Evolutionary conservation across 2,329 filamentous ascomycete species (phyloP), one percentile per base, ranked within the genome.

Genomic region (Aspergillus pseudonomiae): DNA sequence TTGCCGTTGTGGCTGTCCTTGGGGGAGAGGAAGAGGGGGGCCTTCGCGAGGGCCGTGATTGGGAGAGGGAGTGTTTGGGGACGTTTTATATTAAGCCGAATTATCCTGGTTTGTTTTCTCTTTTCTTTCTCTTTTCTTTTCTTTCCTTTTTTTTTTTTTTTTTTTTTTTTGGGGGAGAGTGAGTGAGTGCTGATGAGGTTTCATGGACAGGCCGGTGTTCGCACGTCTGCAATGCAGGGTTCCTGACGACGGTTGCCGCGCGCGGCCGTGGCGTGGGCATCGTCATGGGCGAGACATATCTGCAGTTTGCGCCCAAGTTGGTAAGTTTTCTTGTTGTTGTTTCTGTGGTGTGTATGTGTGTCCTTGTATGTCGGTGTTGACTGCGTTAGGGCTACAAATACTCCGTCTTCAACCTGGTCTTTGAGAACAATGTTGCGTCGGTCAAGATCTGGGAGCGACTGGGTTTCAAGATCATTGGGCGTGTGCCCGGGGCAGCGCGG

Each of bases 51-150:
- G 75, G 67, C 0, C 66, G 73, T 57, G 68, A 78, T 46, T 79
- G 77, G 77, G 71, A 72, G 63, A 72, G 61, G 61, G 70, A 70
- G 45, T 79, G 77, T 63, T 43, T 79, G 67, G 77, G 77, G 30
- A 79, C 77, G 50, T 79, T 79, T 67, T 79, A 79, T 75, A 67
- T 77, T 34, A 79, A 79, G 68, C 77, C 77, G 34, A 79, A 79
- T 71, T 79, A 79, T 74, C 77, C 77, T 19, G 77, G 77, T 78
- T 62, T 59, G 67, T 71, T 14, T 32, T 45, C 21, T 34, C 11
- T 19, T 56, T 6, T 46, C 41, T 28, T 43, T 46, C n/a, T n/a
- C 48, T 62, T 43, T 53, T n/a, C 54, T 43, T 54, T 36, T 14
- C 36, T 32, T 7, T 32, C 10, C 9, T 32, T 32, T 32, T 36